Evolutionary conservation across 2,329 filamentous ascomycete genomes (phyloP), one percentile per base, ranked within the genome.

Genomic region (Rugonectria rugulosa): DNA sequence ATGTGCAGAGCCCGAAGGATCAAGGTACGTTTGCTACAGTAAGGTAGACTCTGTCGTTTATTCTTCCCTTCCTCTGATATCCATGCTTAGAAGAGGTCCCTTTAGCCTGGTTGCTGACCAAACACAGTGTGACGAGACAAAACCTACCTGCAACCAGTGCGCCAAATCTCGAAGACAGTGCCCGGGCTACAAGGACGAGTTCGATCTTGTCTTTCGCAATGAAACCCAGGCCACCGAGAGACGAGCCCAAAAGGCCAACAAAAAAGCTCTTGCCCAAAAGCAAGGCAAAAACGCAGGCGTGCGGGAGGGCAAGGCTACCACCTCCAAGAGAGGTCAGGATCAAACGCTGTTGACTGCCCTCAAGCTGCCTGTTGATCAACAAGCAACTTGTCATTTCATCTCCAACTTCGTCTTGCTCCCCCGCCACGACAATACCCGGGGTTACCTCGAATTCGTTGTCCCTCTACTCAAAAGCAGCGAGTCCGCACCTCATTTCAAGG

Each of bases 1-100:
- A 90, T 88, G 83, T 91, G 88, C 71, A 83, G 88, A 70, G 88
- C 82, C 29, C 81, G 88, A 61, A 81, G 88, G 64, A 91, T 91
- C 69, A 91, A 91, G 82, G 88, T 89, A 79, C 60, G 79, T 62
- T 44, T 40, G 20, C 44, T 31, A 44, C 42, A 32, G 36, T 32
- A 17, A 19, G 31, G 15, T 20, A 24, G 24, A 19, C 5, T 15
- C 17, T 31, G 23, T 42, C 24, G 32, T 12, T n/a, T 14, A 14
- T 32, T 32, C 19, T 24, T 36, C 19, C 19, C 21, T 20, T 31
- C 20, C 24, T 21, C 17, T 10, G 17, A 21, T 42, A 26, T 34
- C 10, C 17, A 20, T n/a, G n/a, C n/a, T 37, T 49, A 15, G 32
- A 10, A 32, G 42, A 40, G 19, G 23, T 45, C 19, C 17, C 15